Percentiles rank a stretch among this genome's conserved stretches.
These are phyloP conservation scores for Phaffomyces antillensis DNA, from an alignment of 805 yeast species.

Conservation along the genomic window DNA sequence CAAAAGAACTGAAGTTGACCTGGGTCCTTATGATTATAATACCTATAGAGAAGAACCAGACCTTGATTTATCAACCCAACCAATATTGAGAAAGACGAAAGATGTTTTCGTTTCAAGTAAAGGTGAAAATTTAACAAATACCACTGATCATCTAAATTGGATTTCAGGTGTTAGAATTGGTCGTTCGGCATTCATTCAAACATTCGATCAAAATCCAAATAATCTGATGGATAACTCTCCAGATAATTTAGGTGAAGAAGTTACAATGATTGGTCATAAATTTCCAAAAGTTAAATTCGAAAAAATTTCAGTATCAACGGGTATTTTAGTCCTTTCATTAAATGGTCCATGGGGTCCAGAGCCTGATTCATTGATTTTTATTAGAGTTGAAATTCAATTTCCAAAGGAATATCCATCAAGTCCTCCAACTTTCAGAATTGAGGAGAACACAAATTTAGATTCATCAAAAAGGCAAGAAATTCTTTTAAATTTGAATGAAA, in stretches of 20 bases:
- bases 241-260: constrained; percentile 84
- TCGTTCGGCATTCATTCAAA: constrained; percentile 23
- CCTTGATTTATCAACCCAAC: constrained; percentile 21
- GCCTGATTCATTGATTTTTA: constrained; percentile 43
- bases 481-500: constrained; percentile 41
- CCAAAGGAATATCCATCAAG: constrained; percentile 67
- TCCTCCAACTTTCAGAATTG: constrained; percentile 58
- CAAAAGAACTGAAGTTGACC: constrained; percentile 31
- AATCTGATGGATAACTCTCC: constrained; percentile 33
- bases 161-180: constrained; percentile 80
- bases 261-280: constrained; percentile 78
- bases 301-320: constrained; percentile 80
- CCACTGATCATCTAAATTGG: constrained; percentile 76
- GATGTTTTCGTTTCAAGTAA: constrained; percentile 34
- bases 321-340: constrained; percentile 67
- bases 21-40: constrained; percentile 33
- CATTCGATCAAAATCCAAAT: constrained; percentile 26
- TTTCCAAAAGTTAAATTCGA: constrained; percentile 86
- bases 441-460: constrained; percentile 68
- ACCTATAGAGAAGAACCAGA: constrained; percentile 53
- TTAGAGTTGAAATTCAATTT: constrained; percentile 63
- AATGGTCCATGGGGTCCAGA: constrained; percentile 66
- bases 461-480: constrained; percentile 45
- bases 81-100: constrained; percentile 29
- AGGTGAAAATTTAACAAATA: constrained; percentile 28